Evolutionary conservation across 139 green algal species (phyloP), one percentile per base, ranked within the genome.

Genomic region (Picochlorum sp.): DNA sequence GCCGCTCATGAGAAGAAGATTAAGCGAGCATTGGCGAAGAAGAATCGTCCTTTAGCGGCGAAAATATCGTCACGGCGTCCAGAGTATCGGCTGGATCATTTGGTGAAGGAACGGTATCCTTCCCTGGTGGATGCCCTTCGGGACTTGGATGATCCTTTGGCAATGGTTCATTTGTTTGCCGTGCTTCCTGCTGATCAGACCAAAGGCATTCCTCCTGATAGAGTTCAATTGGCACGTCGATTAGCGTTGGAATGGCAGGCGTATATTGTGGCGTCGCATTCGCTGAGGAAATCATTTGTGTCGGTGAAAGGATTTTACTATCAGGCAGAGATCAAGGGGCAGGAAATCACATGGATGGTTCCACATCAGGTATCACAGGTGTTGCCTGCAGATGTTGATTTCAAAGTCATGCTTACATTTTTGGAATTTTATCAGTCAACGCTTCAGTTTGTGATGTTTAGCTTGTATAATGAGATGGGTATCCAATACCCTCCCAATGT

Each of bases 381-480:
- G 52, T 68, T 98, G 63, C 91, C 92, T 18, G 57, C 70, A 14
- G 93, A 99, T 67, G 92, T 99, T 31, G 94, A 99, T 81, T 98
- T 90, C 81, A 76, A 82, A 4, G 92, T 99, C 26, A 98, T 99
- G 91, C 65, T 95, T 8, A 98, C 93, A 26, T 99, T 98, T 82
- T 81, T 98, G 67, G 94, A 99, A 74, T 96, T 98, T 64, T 96
- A 98, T 81, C 64, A 82, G 41, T 92, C 85, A 5, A 63, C 26
- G 7, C 23, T 44, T 7, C 62, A 68, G 62, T 98, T 98, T 77
- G 87, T 97, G 24, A 89, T 95, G 77, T 97, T 90, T 83, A 95
- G 95, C 71, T 86, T 99, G 30, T 99, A 98, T 85, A 83, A 97
- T 71, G 74, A 65, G 5, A 74, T 91, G 34, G 85, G 85, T 45